Percentiles rank a stretch among this genome's conserved stretches.
phyloP scores from a whole-genome alignment of 2,329 filamentous ascomycete species.

The Monilinia vaccinii-corymbosi region DNA sequence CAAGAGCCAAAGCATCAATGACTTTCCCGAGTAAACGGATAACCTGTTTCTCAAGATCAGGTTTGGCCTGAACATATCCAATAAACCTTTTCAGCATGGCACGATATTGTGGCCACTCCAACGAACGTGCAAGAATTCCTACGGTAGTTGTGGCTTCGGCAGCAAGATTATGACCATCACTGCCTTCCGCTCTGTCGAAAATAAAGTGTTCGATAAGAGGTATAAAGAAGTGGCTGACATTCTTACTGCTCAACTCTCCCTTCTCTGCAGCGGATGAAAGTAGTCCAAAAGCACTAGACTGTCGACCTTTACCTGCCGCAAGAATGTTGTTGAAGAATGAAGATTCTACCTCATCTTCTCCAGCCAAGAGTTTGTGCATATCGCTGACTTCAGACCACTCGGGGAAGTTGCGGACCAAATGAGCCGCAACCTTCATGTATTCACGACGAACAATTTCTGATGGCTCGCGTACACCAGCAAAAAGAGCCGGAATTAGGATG shows the following conservation, averaged over 20 bases:
- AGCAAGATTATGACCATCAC: constrained; percentile 75
- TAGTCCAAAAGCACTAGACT: constrained; percentile 73
- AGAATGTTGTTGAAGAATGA: constrained; percentile 91
- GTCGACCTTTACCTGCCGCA: constrained; percentile 79
- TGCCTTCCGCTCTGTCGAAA: constrained; percentile 64
- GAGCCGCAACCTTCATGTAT: constrained; percentile 69
- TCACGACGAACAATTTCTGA: constrained; percentile 83
- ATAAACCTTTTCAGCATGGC: constrained; percentile 78
- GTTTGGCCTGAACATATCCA: constrained; percentile 69
- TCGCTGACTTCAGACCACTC: constrained; percentile 64
- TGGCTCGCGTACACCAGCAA: constrained; percentile 62
- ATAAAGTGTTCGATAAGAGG: constrained; percentile 92
- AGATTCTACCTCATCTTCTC: constrained; percentile 46
- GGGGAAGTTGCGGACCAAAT: constrained; percentile 63
- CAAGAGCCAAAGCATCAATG: constrained; percentile 62
- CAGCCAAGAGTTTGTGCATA: constrained; percentile 60
- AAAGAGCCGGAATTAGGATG: constrained; percentile 66
- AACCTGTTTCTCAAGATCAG: constrained; percentile 76
- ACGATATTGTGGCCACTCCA: constrained; percentile 88
- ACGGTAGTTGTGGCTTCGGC: constrained; percentile 81
- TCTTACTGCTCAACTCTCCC: constrained; percentile 61
- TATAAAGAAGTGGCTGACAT: constrained; percentile 78
- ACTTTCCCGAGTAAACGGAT: constrained; percentile 74
- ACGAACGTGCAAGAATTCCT: constrained; percentile 59
- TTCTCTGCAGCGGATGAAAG: constrained; percentile 59